Evolutionary conservation across 768 basidiomycete species (phyloP).

Genomic region (Calocybe gangraenosa): DNA sequence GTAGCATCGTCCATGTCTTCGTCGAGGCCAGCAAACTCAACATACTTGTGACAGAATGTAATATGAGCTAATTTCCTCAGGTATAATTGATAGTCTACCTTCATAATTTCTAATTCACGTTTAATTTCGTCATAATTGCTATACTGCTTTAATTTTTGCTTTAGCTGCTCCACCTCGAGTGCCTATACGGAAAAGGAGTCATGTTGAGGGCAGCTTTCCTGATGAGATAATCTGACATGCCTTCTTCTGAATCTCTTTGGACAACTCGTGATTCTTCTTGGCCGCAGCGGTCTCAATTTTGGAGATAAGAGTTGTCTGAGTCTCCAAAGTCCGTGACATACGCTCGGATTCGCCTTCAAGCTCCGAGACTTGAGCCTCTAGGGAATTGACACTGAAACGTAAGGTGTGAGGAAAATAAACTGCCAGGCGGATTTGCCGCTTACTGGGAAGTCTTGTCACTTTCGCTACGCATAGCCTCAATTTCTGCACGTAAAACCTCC

Average conservation of each 20-base stretch:
- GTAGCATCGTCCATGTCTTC: constrained; percentile 63
- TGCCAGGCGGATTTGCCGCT: constrained; percentile 18
- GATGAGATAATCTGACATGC: constrained; percentile 15
- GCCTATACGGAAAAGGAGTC: constrained; percentile 29
- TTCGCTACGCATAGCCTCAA: constrained; percentile 84
- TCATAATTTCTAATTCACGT: constrained; percentile 97
- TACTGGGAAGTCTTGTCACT: constrained; percentile 68
- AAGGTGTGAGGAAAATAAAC: background rate
- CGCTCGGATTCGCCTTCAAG: constrained; percentile 75
- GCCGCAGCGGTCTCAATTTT: constrained; percentile 43
- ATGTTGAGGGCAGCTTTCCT: background rate
- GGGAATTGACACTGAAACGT: constrained; percentile 52
- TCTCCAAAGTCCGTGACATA: constrained; percentile 61
- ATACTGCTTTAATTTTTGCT: constrained; percentile 65
- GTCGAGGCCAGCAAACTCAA: constrained; percentile 91
- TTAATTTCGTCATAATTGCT: constrained; percentile 96
- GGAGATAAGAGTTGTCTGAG: constrained; percentile 47
- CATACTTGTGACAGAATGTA: constrained; percentile 54
- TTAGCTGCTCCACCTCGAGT: constrained; percentile 66
- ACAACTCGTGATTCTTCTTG: constrained; percentile 57
- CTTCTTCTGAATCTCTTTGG: constrained; percentile 56
- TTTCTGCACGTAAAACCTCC: constrained; percentile 95
- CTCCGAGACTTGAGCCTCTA: constrained; percentile 71
- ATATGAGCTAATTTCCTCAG: background rate
- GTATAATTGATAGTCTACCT: constrained; percentile 47